Base-by-base conservation (phyloP, 208 protist genomes). In the Wallacemonas collosoma region DNA sequence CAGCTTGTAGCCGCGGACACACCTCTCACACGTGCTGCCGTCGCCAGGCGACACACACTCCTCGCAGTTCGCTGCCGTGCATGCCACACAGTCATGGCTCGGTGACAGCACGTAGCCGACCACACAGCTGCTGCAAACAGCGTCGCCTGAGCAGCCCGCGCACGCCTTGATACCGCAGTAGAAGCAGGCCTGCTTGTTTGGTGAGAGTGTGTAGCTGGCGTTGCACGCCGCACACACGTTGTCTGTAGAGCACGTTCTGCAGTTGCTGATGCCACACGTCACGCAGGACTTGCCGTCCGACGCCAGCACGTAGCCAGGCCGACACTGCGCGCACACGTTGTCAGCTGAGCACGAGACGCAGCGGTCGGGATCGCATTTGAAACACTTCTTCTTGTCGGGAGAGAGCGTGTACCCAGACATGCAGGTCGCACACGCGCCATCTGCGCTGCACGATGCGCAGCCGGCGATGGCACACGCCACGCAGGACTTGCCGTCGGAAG, bases 251-350 rank as follows among this genome's bases (percentile, higher is more conserved):
- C 53, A 57, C 15, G 15, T 26, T 5, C 0, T 7, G 17, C 53
- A 57, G 15, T 17, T 17, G 17, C 9, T 35, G 11, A 57, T 57
- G 15, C 17, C 53, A 17, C 53, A 57, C 11, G 6, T 6, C 15
- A 57, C 11, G 53, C 53, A 57, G 53, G 17, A 1, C 11, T 35
- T 57, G 6, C 53, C 17, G 14, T 57, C 17, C 15, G 14, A 26
- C 14, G 53, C 11, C 15, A 57, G 15, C 6, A 17, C 17, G 53
- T 57, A 57, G 53, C 53, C 53, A 36, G 15, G 5, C 15, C 26
- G 15, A n/a, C 53, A 57, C 53, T 57, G 15, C 8, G 53, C 57
- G 57, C 57, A 63, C 57, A 44, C 57, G 57, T 63, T 63, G 57
- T 63, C 57, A 6, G 57, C 57, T 9, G 36, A 38, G 57, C 57